Evolutionary conservation across 176 grass and related monocot species (phyloP), one percentile per base, ranked within the genome.

Genomic region (Pontederia paniculata): DNA sequence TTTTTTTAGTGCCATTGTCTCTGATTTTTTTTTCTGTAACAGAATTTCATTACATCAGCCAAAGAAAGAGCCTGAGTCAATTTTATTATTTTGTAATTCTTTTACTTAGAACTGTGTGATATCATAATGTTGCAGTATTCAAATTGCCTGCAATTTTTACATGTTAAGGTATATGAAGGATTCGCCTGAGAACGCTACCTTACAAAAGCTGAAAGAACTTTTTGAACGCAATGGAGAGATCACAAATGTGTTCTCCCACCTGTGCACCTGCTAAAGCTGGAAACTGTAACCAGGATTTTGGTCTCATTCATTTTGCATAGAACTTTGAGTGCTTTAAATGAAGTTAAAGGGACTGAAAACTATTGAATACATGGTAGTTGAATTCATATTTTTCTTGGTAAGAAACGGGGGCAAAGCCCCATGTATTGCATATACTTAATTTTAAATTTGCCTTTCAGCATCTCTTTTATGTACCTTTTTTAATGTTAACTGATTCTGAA

Each of bases 131-230:
- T 16, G 44, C 43, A 54, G n/a, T 48, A 9, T n/a, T 20, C 5
- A 61, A 37, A 62, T 54, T 12, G 3, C n/a, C n/a, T 61, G 60
- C 15, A 56, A 16, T 71, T 28, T 61, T 72, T n/a, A 1, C 77
- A 98, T 83, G 93, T 98, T 23, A 98, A 98, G 65, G 88, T 98
- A 98, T 63, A 73, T 98, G 76, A 98, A 91, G 69, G 91, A 98
- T 69, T 67, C 91, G 20, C 93, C 93, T 20, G 93, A 98, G 58
- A 76, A 90, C 77, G 81, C 60, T 64, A 83, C 74, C 8, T 82
- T 83, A 67, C 86, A 98, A 50, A 88, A 74, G 65, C 62, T 98
- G 20, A 91, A 88, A 77, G 93, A 98, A 21, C 61, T 98, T 23
- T 98, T 98, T 43, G 87, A 98, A 76, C 58, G 21, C 21, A 75